Base-by-base conservation (phyloP, 495 filamentous ascomycete species). In the Penicillium parvum region DNA sequence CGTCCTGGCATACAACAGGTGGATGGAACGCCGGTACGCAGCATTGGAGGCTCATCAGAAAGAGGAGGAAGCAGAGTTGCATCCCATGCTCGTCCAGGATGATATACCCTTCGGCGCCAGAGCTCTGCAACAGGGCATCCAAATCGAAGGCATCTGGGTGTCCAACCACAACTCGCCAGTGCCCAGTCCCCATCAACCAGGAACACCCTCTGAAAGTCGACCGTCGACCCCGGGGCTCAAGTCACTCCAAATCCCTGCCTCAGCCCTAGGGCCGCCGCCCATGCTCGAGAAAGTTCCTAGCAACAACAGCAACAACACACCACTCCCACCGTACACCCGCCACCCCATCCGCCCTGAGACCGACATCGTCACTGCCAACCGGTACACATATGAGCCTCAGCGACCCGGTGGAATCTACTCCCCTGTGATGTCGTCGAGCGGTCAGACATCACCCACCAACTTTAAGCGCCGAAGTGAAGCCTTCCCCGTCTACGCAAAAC, bases 81-180 rank as follows among this genome's bases (percentile, higher is more conserved):
- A 53, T 20, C 54, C 53, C n/a, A 61, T 61, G 49, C 37, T 58
- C 64, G 54, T 68, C 58, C 59, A 61, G 57, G 53, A 79, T 40
- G 81, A 87, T 10, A 77, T 95, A 33, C 90, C 88, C 3, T 98
- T 96, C 54, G 92, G 92, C 17, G 81, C 95, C 21, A 81, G 85
- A 53, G 90, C 91, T 11, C 75, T 98, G 20, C 85, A 98, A 57
- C 86, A 77, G 48, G 90, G 90, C 9, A 73, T 95, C 16, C 79
- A 88, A 53, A 78, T 94, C 9, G 86, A 94, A 47, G 92, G 90
- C 5, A 90, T 96, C 37, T 95, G 88, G 81, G 84, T 90, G 17
- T 91, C 87, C 10, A 68, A 77, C 21, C 71, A 74, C 9, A 79
- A 74, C 23, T 85, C 83, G 7, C 26, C 61, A 16, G 15, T 27